Conservation (phyloP, 305 asterid species). For the Fraxinus ornus region DNA sequence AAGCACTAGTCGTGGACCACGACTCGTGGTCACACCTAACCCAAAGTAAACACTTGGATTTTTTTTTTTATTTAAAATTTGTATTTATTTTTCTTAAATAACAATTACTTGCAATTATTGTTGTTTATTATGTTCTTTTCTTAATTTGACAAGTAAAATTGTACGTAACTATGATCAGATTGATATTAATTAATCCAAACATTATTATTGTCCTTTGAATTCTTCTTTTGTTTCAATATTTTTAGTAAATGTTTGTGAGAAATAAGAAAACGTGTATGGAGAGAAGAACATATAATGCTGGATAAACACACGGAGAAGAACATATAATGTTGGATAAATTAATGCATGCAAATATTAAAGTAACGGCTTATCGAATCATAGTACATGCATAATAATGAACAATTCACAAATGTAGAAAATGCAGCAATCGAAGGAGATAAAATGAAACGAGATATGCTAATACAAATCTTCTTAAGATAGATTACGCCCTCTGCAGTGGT, state of each 20-base stretch:
- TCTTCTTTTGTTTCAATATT: background rate
- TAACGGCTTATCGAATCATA: too few species aligned
- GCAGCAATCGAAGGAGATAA: too few species aligned
- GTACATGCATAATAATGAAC: too few species aligned
- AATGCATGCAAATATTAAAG: too few species aligned
- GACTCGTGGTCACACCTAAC: conserved; percentile 16
- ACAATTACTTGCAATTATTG: background rate
- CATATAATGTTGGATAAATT: too few species aligned
- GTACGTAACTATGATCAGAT: background rate
- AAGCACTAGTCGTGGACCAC: conserved; percentile 8
- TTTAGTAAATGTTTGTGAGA: background rate
- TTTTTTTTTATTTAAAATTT: background rate
- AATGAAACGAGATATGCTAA: too few species aligned
- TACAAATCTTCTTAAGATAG: too few species aligned
- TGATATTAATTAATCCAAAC: background rate
- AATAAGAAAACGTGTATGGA: too few species aligned
- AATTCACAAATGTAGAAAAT: too few species aligned
- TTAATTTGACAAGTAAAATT: background rate
- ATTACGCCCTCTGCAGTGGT: too few species aligned
- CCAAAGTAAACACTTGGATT: background rate
- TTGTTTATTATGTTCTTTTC: background rate
- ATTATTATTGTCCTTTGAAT: background rate
- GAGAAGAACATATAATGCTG: too few species aligned
- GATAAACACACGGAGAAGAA: too few species aligned
- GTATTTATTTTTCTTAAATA: background rate